A percentile compares a stretch with the other conserved stretches of the same genome.
These are phyloP conservation scores for Stephania yunnanensis DNA, from an alignment of 164 flowering plant species.

Conservation along the genomic window DNA sequence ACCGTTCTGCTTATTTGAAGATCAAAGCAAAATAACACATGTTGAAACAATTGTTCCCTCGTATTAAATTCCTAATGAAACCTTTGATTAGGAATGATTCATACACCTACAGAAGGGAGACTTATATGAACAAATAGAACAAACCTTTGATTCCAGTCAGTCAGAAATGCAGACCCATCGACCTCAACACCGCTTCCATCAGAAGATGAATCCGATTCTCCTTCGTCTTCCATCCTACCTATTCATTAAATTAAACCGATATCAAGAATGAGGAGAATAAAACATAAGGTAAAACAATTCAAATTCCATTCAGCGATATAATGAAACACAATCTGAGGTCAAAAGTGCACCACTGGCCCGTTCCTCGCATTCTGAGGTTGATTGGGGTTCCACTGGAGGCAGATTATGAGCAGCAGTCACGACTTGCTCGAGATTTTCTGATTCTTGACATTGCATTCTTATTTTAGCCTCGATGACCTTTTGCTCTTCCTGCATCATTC, in stretches of 20 bases:
- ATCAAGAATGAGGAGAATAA: not conserved
- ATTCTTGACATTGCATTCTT: slow-evolving; percentile 27
- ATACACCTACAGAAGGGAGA: not conserved
- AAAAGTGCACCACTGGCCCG: slow-evolving; percentile 5
- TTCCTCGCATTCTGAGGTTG: slow-evolving; percentile 8
- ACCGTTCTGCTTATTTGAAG: not conserved
- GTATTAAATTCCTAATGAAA: not conserved
- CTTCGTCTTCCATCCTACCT: slow-evolving; percentile 10
- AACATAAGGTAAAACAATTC: not conserved
- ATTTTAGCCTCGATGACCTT: slow-evolving; percentile 34
- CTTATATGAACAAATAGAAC: not conserved
- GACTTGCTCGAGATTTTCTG: slow-evolving; percentile 16
- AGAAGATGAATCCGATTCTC: slow-evolving; percentile 7
- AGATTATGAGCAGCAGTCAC: slow-evolving; percentile 2
- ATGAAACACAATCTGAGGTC: not conserved
- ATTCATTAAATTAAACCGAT: slow-evolving; percentile 5
- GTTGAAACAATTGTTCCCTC: not conserved
- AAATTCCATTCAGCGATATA: not conserved
- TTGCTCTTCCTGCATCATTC: slow-evolving; percentile 32
- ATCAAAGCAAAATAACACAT: no score
- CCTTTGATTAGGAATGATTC: no score
- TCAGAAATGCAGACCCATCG: slow-evolving; percentile 12
- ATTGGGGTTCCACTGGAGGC: slow-evolving; percentile 11
- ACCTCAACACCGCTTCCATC: slow-evolving; percentile 5
- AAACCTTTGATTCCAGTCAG: slow-evolving; percentile 19